Evolutionary conservation across 352 stramenopile genomes (phyloP).

Genomic region (Phytophthora meadii): DNA sequence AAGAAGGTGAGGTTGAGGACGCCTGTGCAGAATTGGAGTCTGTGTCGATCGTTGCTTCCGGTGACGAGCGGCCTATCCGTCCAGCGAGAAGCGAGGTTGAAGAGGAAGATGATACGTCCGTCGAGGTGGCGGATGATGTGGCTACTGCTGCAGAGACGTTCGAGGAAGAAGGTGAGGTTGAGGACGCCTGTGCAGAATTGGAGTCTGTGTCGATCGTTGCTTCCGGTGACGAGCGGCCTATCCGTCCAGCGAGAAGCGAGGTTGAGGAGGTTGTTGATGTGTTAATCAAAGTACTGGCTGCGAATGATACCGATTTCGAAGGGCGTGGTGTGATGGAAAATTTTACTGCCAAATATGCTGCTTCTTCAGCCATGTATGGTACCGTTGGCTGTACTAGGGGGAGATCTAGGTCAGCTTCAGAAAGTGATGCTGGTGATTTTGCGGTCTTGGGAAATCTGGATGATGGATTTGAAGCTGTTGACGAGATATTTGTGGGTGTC

Average conservation of each 20-base stretch:
- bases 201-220: not conserved
- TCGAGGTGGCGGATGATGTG: not conserved
- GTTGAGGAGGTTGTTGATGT: not conserved
- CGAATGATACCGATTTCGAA: not conserved
- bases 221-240: too few species aligned
- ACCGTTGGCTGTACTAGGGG: not conserved
- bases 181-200: not conserved
- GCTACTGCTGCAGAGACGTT: not conserved
- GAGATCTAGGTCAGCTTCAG: not conserved
- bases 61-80: too few species aligned
- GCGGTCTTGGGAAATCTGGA: constrained; percentile 30
- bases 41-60: not conserved
- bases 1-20: not conserved
- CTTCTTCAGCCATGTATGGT: not conserved
- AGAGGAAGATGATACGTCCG: not conserved
- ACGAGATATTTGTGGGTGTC: constrained; percentile 28
- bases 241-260: not conserved
- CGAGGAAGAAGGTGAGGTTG: not conserved
- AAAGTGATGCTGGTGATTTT: constrained; percentile 33
- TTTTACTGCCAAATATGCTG: too few species aligned
- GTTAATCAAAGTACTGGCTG: not conserved
- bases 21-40: not conserved
- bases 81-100: not conserved
- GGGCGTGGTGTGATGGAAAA: too few species aligned
- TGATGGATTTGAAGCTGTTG: constrained; percentile 39